These are phyloP conservation scores for Neurospora sp. DNA, from an alignment of 495 filamentous ascomycete genomes.

Conservation along the genomic window DNA sequence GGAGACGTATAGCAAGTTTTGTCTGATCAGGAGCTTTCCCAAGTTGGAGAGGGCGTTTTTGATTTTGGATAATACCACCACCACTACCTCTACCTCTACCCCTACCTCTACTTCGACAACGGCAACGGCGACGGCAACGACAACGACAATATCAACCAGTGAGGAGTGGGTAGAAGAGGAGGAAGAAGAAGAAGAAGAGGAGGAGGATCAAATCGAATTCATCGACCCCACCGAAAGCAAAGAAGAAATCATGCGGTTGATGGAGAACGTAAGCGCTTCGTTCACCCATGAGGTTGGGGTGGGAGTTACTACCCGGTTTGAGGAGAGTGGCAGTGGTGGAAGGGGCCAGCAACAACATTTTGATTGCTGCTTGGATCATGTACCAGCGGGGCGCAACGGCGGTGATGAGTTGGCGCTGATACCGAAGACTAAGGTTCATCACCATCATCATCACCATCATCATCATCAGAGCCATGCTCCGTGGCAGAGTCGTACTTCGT, in stretches of 20 bases:
- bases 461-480: background rate
- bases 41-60: conserved; percentile 29
- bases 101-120: too few relatives aligned
- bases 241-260: conserved; percentile 21
- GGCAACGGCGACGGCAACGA: too few relatives aligned
- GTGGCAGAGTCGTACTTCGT: background rate
- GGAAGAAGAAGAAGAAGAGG: conserved; percentile 3
- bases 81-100: background rate
- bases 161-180: background rate
- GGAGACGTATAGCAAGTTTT: conserved; percentile 44
- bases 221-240: conserved; percentile 26
- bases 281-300: conserved; percentile 27
- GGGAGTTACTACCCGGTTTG: background rate
- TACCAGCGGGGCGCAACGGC: background rate
- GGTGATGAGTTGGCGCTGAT: conserved; percentile 8
- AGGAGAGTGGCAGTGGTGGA: background rate
- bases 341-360: background rate
- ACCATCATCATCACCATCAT: background rate
- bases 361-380: background rate
- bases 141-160: background rate
- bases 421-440: conserved; percentile 9
- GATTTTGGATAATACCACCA: conserved; percentile 15
- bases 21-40: conserved; percentile 33
- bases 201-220: conserved; percentile 21
- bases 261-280: conserved; percentile 31